These are phyloP conservation scores for Phytophthora podocarpi DNA, from an alignment of 352 stramenopile species.

Conservation along the genomic window DNA sequence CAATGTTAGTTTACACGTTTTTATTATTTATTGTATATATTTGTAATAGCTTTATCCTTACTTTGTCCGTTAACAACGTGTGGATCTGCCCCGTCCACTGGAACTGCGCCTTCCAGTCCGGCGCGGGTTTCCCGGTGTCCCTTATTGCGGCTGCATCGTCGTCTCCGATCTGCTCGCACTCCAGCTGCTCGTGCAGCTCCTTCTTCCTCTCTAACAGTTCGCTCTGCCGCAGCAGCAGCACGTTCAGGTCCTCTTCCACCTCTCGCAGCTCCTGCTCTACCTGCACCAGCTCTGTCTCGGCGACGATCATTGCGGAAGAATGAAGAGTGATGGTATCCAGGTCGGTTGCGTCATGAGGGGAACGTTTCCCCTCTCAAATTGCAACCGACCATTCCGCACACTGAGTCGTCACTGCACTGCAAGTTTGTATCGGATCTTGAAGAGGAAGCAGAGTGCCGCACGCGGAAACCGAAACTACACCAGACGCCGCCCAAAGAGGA, in stretches of 20 bases:
- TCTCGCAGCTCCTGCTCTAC: conserved; percentile 62
- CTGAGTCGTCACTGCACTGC: conserved; percentile 7
- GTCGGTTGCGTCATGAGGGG: conserved; percentile 7
- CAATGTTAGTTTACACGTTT: conserved; percentile 4
- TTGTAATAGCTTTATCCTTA: not conserved
- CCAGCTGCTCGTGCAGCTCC: conserved; percentile 46
- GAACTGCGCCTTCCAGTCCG: conserved; percentile 50
- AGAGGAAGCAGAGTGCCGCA: conserved; percentile 1
- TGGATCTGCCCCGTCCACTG: conserved; percentile 47
- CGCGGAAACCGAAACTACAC: conserved; percentile 20
- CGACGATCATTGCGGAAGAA: conserved; percentile 25
- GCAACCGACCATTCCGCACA: conserved; percentile 31
- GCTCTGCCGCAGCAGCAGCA: conserved; percentile 55
- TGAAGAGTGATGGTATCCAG: conserved; percentile 24
- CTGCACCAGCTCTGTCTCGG: conserved; percentile 45
- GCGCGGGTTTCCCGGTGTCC: not conserved
- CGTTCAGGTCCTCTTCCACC: conserved; percentile 59
- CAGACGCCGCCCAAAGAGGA: not conserved
- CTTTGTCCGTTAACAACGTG: conserved; percentile 32
- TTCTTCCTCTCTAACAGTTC: conserved; percentile 55
- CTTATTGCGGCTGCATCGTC: not conserved
- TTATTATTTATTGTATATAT: too few relatives aligned
- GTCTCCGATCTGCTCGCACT: conserved; percentile 1
- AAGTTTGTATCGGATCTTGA: conserved; percentile 36
- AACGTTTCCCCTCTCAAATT: conserved; percentile 23